phyloP scores from a whole-genome alignment of 768 basidiomycete species.

The Pleurotus giganteus region DNA sequence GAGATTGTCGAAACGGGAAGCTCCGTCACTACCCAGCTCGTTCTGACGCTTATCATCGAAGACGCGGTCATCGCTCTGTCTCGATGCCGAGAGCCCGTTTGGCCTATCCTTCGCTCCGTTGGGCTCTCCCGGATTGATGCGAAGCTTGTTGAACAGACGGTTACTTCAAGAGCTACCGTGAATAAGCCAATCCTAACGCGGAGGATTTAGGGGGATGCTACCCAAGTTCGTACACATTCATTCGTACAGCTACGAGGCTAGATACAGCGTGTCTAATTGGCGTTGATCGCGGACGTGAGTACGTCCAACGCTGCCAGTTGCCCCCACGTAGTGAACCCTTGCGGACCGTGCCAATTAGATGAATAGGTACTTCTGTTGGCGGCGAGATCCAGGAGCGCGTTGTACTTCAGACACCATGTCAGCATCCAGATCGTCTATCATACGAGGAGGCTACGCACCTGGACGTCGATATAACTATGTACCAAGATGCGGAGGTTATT shows the following conservation, averaged over 20 bases:
- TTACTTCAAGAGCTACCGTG: background rate
- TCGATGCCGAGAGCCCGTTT: background rate
- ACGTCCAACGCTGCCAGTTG: slow-evolving; percentile 48
- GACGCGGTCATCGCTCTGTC: background rate
- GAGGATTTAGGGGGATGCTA: background rate
- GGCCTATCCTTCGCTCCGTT: background rate
- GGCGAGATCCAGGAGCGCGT: slow-evolving; percentile 47
- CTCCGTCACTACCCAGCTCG: background rate
- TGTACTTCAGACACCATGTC: slow-evolving; percentile 31
- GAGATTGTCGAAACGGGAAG: background rate
- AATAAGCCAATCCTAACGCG: background rate
- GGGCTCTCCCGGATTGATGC: background rate
- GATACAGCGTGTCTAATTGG: slow-evolving; percentile 25
- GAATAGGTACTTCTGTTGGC: slow-evolving; percentile 42
- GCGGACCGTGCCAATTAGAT: slow-evolving; percentile 45
- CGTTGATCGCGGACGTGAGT: slow-evolving; percentile 34
- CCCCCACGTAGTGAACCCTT: slow-evolving; percentile 46
- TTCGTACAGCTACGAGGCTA: background rate
- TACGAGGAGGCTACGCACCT: slow-evolving; percentile 27
- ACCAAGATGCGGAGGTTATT: slow-evolving; percentile 36
- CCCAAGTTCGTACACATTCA: background rate
- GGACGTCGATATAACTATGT: slow-evolving; percentile 50
- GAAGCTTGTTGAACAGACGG: background rate
- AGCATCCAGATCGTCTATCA: background rate
- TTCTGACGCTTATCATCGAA: background rate